These are phyloP conservation scores for Rhazya stricta DNA, from an alignment of 257 asterid genomes.

Conservation along the genomic window DNA sequence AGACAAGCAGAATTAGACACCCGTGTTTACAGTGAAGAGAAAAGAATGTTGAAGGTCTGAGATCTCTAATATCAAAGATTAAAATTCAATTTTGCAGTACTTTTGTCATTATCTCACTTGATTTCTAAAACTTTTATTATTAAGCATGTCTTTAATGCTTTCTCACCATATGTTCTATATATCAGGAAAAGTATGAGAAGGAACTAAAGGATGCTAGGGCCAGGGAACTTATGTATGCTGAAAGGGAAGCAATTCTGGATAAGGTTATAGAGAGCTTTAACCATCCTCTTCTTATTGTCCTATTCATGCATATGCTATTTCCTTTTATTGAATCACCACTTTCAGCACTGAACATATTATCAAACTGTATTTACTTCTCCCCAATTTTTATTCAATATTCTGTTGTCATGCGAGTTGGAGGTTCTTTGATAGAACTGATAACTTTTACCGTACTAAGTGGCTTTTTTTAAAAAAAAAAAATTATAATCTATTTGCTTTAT, in stretches of 20 bases:
- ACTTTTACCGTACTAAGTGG: not conserved
- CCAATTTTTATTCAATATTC: not conserved
- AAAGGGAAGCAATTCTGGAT: conserved; percentile 86
- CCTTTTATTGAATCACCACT: conserved; percentile 9
- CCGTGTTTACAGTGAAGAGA: conserved; percentile 55
- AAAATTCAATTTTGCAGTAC: not conserved
- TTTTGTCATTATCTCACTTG: not conserved
- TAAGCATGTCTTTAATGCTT: conserved; percentile 21
- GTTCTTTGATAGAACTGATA: not conserved
- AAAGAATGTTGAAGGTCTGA: conserved; percentile 65
- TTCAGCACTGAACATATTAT: not conserved
- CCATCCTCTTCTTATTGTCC: conserved; percentile 17
- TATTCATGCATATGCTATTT: conserved; percentile 3
- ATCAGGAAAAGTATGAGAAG: conserved; percentile 90
- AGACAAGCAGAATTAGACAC: conserved; percentile 90
- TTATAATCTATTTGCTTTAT: not conserved
- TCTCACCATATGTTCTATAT: conserved; percentile 27
- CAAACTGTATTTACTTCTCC: not conserved
- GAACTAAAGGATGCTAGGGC: conserved; percentile 94
- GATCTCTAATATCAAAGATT: conserved; percentile 3
- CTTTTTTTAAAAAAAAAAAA: not conserved
- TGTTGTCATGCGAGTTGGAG: not conserved
- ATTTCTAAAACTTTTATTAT: conserved; percentile 15
- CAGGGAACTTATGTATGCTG: conserved; percentile 99
- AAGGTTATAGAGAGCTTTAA: conserved; percentile 48